Evolutionary conservation across 345 rosid species (phyloP).

Genomic region (Euclidium syriacum): DNA sequence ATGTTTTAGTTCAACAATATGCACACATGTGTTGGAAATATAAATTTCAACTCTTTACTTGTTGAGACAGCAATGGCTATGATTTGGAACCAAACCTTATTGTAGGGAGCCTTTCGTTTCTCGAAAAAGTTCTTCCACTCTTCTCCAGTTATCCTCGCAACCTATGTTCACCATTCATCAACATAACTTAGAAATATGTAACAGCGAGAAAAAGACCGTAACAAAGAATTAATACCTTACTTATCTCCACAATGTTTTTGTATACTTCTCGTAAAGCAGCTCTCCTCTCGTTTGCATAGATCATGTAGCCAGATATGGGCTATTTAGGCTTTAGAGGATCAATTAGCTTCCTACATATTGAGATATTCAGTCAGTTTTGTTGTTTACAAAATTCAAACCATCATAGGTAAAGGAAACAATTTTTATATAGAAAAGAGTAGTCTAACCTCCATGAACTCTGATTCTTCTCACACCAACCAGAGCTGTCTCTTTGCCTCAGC

Average conservation of each 20-base stretch:
- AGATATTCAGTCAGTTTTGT: no score
- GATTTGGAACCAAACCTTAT: conserved; percentile 43
- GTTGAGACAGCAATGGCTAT: background rate
- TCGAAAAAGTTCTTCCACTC: conserved; percentile 89
- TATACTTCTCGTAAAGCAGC: conserved; percentile 53
- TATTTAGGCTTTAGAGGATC: conserved; percentile 92
- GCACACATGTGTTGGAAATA: background rate
- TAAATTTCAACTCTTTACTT: background rate
- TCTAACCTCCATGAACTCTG: no score
- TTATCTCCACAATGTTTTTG: conserved; percentile 64
- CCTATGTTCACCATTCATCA: conserved; percentile 23
- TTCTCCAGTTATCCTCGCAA: conserved; percentile 69
- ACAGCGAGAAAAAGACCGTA: background rate
- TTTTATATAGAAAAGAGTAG: no score
- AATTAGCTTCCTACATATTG: conserved; percentile 68
- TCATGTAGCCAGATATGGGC: conserved; percentile 66
- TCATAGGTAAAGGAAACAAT: no score
- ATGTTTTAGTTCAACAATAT: conserved; percentile 41
- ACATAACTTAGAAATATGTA: no score
- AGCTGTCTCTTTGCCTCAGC: no score
- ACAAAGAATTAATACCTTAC: background rate
- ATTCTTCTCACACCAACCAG: no score
- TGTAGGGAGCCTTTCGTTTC: conserved; percentile 53
- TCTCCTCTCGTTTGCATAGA: conserved; percentile 71
- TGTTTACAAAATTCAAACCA: no score